Percentiles rank a stretch among this genome's conserved stretches.
phyloP scores from a whole-genome alignment of 2,329 filamentous ascomycete species.

The Penicillium olsonii region DNA sequence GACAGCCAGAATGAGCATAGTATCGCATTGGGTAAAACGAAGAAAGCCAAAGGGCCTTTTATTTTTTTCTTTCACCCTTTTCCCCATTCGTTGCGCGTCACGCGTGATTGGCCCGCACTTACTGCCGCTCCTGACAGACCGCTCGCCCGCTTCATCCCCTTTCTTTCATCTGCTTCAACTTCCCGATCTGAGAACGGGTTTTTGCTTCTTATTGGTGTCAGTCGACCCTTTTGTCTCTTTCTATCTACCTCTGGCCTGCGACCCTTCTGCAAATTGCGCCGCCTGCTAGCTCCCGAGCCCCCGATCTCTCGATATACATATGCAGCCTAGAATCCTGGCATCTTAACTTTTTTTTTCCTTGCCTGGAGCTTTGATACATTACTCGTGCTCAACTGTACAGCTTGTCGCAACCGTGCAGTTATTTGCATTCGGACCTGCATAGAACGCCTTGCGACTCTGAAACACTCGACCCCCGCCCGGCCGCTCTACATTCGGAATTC shows the following conservation, averaged over 20 bases:
- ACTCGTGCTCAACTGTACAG: neutral
- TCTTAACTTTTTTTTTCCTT: neutral
- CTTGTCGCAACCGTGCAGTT: neutral
- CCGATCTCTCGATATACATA: slow-evolving; percentile 13
- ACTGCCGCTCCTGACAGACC: slow-evolving; percentile 23
- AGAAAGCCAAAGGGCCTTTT: neutral
- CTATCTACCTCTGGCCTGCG: neutral
- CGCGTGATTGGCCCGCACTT: slow-evolving; percentile 22
- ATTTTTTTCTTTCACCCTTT: slow-evolving; percentile 15
- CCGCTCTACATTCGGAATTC: slow-evolving; percentile 17
- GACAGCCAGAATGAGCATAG: slow-evolving; percentile 7
- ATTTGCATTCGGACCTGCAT: slow-evolving; percentile 6
- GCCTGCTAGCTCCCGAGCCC: slow-evolving; percentile 19
- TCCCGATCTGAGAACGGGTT: slow-evolving; percentile 2
- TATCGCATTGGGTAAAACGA: neutral
- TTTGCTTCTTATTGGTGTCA: neutral
- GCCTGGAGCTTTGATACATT: slow-evolving; percentile 13
- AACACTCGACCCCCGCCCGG: slow-evolving; percentile 19
- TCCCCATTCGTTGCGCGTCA: slow-evolving; percentile 11
- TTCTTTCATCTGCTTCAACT: slow-evolving; percentile 19
- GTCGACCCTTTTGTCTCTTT: slow-evolving; percentile 1
- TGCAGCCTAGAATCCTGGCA: neutral
- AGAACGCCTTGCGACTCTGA: slow-evolving; percentile 9
- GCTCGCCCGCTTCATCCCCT: slow-evolving; percentile 25
- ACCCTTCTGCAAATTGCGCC: slow-evolving; percentile 7